Conservation (phyloP, 2,329 filamentous ascomycete species). For the Aspergillus udagawae region DNA sequence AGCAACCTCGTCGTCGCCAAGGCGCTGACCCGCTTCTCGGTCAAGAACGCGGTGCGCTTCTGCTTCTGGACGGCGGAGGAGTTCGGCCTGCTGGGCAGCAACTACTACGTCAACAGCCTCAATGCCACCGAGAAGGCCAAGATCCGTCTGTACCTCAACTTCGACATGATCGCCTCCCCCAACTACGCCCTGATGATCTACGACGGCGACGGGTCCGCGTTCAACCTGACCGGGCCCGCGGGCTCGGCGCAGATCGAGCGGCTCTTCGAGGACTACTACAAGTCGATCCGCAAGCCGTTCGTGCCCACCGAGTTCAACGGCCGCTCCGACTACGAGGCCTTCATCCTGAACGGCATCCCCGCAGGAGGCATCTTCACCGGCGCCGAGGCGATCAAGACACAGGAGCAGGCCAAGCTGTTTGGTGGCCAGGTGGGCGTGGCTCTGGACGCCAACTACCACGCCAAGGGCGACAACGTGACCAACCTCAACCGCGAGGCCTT, state of each 20-base stretch:
- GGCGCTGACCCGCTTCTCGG: conserved; percentile 65
- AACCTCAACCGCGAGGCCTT: conserved; percentile 47
- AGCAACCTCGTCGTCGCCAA: conserved; percentile 57
- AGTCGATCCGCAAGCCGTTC: conserved; percentile 58
- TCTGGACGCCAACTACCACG: conserved; percentile 57
- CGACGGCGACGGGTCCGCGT: conserved; percentile 44
- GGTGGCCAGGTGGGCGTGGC: conserved; percentile 63
- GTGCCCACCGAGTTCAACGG: conserved; percentile 73
- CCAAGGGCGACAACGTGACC: conserved; percentile 48
- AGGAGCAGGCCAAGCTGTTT: conserved; percentile 61
- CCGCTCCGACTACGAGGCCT: conserved; percentile 74
- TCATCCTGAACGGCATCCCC: conserved; percentile 69
- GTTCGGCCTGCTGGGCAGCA: conserved; percentile 58
- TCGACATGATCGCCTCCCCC: conserved; percentile 67
- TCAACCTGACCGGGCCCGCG: conserved; percentile 51
- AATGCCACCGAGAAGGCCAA: conserved; percentile 50
- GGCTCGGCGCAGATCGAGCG: conserved; percentile 68
- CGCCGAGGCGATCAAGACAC: conserved; percentile 71
- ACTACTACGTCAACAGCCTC: conserved; percentile 53
- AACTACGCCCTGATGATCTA: conserved; percentile 56
- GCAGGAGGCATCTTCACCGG: conserved; percentile 73
- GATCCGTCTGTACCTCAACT: conserved; percentile 66
- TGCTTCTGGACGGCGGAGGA: conserved; percentile 63
- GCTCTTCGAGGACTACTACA: conserved; percentile 66
- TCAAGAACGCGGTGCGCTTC: conserved; percentile 67